Evolutionary conservation across 2,329 filamentous ascomycete genomes (phyloP).

Genomic region (Colletotrichum destructivum): DNA sequence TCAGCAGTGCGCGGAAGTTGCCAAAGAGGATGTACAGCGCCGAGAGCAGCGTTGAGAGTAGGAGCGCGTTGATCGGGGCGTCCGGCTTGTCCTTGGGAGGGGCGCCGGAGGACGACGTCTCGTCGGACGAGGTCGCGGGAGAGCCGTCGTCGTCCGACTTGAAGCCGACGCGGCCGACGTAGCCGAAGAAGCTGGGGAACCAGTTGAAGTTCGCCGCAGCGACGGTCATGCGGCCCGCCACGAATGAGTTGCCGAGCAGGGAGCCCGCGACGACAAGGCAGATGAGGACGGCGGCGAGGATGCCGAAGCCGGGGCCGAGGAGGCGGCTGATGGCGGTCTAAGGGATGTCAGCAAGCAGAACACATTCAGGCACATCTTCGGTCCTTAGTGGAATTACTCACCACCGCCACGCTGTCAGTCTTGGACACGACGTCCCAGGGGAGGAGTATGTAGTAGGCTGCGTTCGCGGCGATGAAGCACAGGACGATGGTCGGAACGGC

Average conservation of each 20-base stretch:
- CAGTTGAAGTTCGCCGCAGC: constrained; percentile 69
- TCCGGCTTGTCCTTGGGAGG: constrained; percentile 54
- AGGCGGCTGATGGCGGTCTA: constrained; percentile 70
- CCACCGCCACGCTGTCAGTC: constrained; percentile 75
- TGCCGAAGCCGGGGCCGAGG: constrained; percentile 67
- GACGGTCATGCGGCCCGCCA: constrained; percentile 73
- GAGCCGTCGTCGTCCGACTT: constrained; percentile 31
- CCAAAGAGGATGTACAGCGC: constrained; percentile 73
- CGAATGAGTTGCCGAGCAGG: constrained; percentile 74
- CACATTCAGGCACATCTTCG: no score
- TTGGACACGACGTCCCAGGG: constrained; percentile 72
- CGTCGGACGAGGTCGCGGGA: constrained; percentile 22
- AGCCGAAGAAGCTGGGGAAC: constrained; percentile 62
- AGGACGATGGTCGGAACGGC: constrained; percentile 72
- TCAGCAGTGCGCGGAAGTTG: constrained; percentile 73
- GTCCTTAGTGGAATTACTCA: constrained; percentile 52
- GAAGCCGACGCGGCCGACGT: constrained; percentile 61
- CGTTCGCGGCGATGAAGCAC: constrained; percentile 73
- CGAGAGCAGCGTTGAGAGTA: constrained; percentile 65
- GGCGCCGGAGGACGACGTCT: not conserved
- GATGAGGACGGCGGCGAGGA: constrained; percentile 69
- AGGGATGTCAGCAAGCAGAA: constrained; percentile 24
- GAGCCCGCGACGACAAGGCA: constrained; percentile 75
- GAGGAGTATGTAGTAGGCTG: constrained; percentile 74
- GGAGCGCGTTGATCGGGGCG: constrained; percentile 68